Conservation (phyloP, 441 rosid species). For the Corymbia calophylla region DNA sequence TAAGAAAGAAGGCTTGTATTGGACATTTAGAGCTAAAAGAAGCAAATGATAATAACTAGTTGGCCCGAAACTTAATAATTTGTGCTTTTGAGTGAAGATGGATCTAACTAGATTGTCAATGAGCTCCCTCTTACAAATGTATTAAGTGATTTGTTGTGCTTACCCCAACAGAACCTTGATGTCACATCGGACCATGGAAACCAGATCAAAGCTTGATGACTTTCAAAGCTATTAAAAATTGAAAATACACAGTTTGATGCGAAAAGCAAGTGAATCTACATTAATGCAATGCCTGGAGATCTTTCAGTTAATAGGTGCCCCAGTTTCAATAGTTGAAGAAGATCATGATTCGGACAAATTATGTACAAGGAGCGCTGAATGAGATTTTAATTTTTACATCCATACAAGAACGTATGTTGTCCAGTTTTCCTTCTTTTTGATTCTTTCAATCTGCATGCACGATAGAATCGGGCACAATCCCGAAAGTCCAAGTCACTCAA, state of each 20-base stretch:
- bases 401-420: background rate
- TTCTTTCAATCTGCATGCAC: background rate
- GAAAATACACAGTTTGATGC: background rate
- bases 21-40: too few species aligned
- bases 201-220: background rate
- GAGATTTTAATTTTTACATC: background rate
- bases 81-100: background rate
- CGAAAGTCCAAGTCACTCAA: conserved; percentile 15
- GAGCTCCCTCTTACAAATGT: background rate
- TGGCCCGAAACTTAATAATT: too few species aligned
- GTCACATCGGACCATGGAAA: background rate
- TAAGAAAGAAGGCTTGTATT: background rate
- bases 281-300: background rate
- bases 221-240: background rate
- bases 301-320: background rate
- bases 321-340: background rate
- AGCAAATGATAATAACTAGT: too few species aligned
- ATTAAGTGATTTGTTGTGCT: background rate
- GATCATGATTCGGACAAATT: background rate
- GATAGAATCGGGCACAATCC: background rate
- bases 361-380: background rate
- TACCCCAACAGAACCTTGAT: background rate
- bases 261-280: background rate
- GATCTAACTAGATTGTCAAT: background rate
- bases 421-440: background rate